Conservation (phyloP, 805 yeast genomes). For the Candida sithepensis region DNA sequence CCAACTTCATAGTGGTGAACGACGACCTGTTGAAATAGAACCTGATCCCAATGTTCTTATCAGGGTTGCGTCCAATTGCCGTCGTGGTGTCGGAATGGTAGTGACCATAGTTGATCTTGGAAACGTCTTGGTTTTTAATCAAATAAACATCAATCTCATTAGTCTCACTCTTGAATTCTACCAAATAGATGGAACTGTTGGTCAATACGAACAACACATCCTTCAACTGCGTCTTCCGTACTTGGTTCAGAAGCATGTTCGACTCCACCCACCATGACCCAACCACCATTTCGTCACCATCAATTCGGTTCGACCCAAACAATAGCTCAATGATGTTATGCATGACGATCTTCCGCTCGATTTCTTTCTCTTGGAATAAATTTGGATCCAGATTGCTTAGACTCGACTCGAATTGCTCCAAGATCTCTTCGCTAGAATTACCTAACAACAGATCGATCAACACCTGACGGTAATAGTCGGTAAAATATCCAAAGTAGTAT, state of each 20-base stretch:
- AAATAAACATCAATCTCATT: conserved; percentile 19
- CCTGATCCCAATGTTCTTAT: conserved; percentile 30
- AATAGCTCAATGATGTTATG: conserved; percentile 13
- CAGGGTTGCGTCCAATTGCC: conserved; percentile 25
- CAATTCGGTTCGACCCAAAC: conserved; percentile 9
- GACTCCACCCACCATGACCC: conserved; percentile 35
- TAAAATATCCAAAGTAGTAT: conserved; percentile 40
- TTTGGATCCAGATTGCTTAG: conserved; percentile 31
- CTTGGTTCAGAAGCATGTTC: conserved; percentile 9
- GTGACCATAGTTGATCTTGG: conserved; percentile 29
- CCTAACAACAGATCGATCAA: conserved; percentile 40
- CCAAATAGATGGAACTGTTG: conserved; percentile 21
- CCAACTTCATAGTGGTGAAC: conserved; percentile 3
- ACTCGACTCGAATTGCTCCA: conserved; percentile 39
- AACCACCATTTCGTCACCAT: conserved; percentile 20
- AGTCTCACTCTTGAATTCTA: conserved; percentile 16
- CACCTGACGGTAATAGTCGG: conserved; percentile 43
- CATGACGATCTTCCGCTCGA: conserved; percentile 12
- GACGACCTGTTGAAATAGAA: conserved; percentile 7
- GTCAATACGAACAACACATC: conserved; percentile 27
- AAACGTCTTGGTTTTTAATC: conserved; percentile 17
- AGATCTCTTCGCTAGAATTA: conserved; percentile 27
- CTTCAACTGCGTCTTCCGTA: conserved; percentile 10
- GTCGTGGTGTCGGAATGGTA: conserved; percentile 19
- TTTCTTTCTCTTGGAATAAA: conserved; percentile 14